Evolutionary conservation across 2,329 filamentous ascomycete genomes (phyloP), one percentile per base, ranked within the genome.

Genomic region (Penicillium brevicompactum): DNA sequence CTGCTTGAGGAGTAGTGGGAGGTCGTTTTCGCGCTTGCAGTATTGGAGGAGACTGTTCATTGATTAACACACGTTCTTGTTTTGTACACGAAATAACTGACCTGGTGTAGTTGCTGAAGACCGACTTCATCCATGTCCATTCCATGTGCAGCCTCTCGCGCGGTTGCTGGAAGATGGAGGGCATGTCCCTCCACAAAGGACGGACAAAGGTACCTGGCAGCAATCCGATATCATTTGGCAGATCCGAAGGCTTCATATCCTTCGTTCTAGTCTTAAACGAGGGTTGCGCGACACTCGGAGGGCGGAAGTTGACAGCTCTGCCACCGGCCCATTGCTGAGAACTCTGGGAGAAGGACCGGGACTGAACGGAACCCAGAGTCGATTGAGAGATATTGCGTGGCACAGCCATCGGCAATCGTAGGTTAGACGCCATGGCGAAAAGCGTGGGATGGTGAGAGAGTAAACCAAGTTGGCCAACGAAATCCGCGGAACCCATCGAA

Each of bases 181-280:
- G 75, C 67, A 76, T 61, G 53, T 77, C 70, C 53, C 65, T 66
- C 70, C 71, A 74, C 31, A 73, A 51, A 4, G 74, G 74, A 46
- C 66, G 67, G 16, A 77, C 65, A 53, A 74, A 77, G 0, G 74
- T 77, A 27, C 76, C 76, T 11, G 76, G 76, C 44, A 82, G 63
- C 43, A 81, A 41, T 32, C 79, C 79, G 18, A 80, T 61, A 61
- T 80, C 75, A 53, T 77, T 72, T n/a, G 73, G 73, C 52, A 78
- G 56, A 38, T 70, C 67, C 16, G 67, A 55, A 31, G 63, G 59
- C 40, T 68, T 61, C 44, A 74, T 58, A 7, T 73, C 66, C 49
- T 67, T 68, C 14, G 68, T 63, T 43, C 68, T 61, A 30, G 72
- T 67, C 46, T 68, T 69, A 65, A 77, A 72, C 49, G 76, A 77